Base-by-base conservation (phyloP, 2,329 filamentous ascomycete species). In the Coniella lustricola region DNA sequence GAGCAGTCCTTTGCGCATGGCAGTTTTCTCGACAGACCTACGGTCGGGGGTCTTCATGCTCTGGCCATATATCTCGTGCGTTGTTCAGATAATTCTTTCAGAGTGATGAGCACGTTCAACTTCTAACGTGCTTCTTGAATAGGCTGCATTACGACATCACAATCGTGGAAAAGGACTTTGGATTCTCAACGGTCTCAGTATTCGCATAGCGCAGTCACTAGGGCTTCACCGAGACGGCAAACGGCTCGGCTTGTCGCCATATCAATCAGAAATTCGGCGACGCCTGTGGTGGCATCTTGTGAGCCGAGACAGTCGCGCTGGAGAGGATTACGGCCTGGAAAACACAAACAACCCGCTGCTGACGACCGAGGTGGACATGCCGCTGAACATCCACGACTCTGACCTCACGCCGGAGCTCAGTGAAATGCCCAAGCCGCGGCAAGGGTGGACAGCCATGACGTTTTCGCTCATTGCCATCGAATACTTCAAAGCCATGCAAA, bases 371-470 rank as follows among this genome's bases (percentile, higher is more conserved):
- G 40, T 44, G n/a, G 25, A 44, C 1, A 67, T 77, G 60, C 77
- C 78, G 1, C 64, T 75, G 3, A 82, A 82, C 48, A 62, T 81
- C 36, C 73, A 81, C 46, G 79, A 82, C 52, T 59, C 56, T 13
- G 74, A 79, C 36, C 59, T 82, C 1, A 60, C 62, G 3, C 74
- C 76, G 0, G 64, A 66, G 4, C 76, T 75, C 69, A 65, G 60
- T 8, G 65, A 70, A 0, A 67, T 74, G 1, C 75, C 76, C 0
- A 55, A 67, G 0, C 68, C 75, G 12, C 67, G 73, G 2, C 55
- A 61, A 2, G 73, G 74, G 14, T 81, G 77, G 60, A 82, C 80
- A 0, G 72, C 77, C 25, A 79, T 81, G 71, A 74, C 77, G 0
- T 72, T 80, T 48, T 69, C 67, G 10, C 59, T 82, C 3, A 69